Percentiles rank a stretch among this genome's conserved stretches.
phyloP scores from a whole-genome alignment of 495 filamentous ascomycete species.

The Penicillium bovifimosum region DNA sequence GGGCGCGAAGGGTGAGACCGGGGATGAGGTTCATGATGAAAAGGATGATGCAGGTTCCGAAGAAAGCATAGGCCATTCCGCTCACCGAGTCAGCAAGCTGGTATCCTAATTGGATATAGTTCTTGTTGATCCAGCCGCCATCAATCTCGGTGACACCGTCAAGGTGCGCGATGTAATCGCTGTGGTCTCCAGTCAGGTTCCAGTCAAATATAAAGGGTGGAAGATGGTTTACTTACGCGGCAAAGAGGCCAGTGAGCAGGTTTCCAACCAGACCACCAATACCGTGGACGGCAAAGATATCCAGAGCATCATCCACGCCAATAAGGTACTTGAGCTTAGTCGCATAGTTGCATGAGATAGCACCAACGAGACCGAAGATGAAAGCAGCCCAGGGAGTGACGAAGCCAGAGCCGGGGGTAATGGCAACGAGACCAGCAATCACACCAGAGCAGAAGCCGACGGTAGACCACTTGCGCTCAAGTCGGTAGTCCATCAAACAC shows the following conservation, averaged over 20 bases:
- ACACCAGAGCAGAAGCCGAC: conserved; percentile 96
- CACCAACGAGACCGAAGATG: conserved; percentile 80
- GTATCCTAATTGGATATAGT: conserved; percentile 85
- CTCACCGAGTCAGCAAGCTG: conserved; percentile 84
- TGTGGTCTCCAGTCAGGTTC: conserved; percentile 24
- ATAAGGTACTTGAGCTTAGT: conserved; percentile 94
- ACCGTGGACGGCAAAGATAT: conserved; percentile 91
- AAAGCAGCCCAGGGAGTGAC: conserved; percentile 94
- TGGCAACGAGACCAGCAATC: conserved; percentile 85
- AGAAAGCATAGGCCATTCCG: conserved; percentile 82
- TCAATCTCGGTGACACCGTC: conserved; percentile 65
- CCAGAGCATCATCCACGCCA: conserved; percentile 80
- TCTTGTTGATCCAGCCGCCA: conserved; percentile 88
- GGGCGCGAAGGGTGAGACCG: conserved; percentile 71
- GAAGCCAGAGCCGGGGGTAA: conserved; percentile 86
- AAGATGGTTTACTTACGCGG: conserved; percentile 54
- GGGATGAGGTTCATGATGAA: conserved; percentile 85
- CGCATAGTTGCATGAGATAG: conserved; percentile 84
- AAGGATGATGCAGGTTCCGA: conserved; percentile 77
- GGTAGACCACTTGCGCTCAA: conserved; percentile 94
- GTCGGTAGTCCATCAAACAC: conserved; percentile 89
- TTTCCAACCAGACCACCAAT: conserved; percentile 89
- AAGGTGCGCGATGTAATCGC: conserved; percentile 84
- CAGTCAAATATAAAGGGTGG: background rate
- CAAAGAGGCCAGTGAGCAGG: conserved; percentile 84